Evolutionary conservation across 805 yeast genomes (phyloP).

Genomic region (Lipomyces yamadae): DNA sequence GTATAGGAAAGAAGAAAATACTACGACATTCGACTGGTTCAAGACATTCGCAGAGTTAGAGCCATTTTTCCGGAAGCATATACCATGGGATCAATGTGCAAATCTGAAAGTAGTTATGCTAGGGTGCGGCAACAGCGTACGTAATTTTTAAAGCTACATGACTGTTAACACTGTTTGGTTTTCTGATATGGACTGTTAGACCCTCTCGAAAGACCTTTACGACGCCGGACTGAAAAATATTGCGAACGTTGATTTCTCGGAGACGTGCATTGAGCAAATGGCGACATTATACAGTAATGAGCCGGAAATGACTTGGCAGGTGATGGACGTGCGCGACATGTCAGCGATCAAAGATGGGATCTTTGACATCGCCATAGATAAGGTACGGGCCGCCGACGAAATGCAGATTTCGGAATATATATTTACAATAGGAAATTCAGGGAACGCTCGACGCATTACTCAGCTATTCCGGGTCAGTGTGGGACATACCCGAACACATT

Average conservation of each 20-base stretch:
- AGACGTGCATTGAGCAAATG: conserved; percentile 40
- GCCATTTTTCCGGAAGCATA: conserved; percentile 32
- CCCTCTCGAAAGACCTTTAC: conserved; percentile 40
- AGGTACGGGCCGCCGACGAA: conserved; percentile 18
- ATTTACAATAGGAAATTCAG: conserved; percentile 6
- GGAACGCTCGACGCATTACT: conserved; percentile 41
- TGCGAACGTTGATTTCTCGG: conserved; percentile 40
- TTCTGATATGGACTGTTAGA: conserved; percentile 13
- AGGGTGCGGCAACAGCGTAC: conserved; percentile 41
- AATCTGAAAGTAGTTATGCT: conserved; percentile 37
- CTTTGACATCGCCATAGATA: conserved; percentile 42
- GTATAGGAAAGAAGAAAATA: conserved; percentile 36
- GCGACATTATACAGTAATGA: conserved; percentile 17
- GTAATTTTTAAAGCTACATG: not conserved
- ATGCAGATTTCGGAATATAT: not conserved
- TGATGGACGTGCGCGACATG: conserved; percentile 41
- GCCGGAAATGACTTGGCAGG: conserved; percentile 41
- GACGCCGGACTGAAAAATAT: conserved; percentile 38
- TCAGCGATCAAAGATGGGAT: conserved; percentile 24
- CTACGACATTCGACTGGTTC: conserved; percentile 41
- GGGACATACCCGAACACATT: conserved; percentile 40
- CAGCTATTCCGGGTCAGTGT: conserved; percentile 42
- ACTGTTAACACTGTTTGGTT: not conserved
- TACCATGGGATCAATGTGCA: conserved; percentile 15
- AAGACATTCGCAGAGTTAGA: conserved; percentile 38